Conservation (phyloP, 257 asterid species). For the Coffea eugenioides region DNA sequence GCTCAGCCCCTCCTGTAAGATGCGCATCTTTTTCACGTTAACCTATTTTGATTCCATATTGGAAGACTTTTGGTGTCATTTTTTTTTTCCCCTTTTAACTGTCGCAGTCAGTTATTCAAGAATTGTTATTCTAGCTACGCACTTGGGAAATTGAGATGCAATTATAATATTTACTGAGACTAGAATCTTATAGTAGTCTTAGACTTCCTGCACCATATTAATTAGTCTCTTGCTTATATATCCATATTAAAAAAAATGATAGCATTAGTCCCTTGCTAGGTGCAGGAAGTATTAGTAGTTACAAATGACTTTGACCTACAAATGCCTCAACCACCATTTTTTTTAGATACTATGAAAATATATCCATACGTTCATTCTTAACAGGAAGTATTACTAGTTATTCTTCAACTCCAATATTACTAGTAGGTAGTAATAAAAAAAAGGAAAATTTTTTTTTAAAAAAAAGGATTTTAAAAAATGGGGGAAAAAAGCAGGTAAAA, state of each 20-base stretch:
- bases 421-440: neutral
- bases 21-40: neutral
- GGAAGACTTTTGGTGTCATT: neutral
- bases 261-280: neutral
- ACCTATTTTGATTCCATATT: neutral
- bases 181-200: neutral
- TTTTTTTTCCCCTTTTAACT: fast-evolving
- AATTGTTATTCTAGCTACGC: neutral
- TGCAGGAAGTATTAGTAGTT: neutral
- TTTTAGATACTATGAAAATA: neutral
- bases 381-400: no score
- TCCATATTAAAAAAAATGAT: no score
- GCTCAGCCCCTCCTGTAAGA: neutral
- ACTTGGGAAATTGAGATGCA: neutral
- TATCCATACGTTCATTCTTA: neutral
- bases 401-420: neutral
- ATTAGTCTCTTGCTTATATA: neutral
- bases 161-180: neutral
- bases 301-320: neutral
- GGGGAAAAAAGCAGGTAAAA: neutral
- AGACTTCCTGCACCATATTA: neutral
- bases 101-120: neutral
- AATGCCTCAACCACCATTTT: neutral
- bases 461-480: neutral
- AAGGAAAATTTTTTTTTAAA: neutral